Percentiles rank a stretch among this genome's conserved stretches.
phyloP scores from a whole-genome alignment of 1,284 basidiomycete genomes.

The Rhizoctonia solani region DNA sequence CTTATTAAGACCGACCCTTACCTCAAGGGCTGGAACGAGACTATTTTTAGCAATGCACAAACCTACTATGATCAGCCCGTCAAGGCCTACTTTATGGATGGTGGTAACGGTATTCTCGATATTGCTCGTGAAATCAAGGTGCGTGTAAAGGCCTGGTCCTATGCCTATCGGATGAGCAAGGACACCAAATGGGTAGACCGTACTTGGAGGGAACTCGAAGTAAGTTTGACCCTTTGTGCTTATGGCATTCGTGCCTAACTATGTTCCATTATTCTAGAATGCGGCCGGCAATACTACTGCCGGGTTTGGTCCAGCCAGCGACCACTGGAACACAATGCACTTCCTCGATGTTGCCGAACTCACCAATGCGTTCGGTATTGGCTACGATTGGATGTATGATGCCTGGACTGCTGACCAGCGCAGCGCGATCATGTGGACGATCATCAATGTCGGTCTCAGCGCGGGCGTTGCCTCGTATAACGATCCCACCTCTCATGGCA shows the following conservation, averaged over 20 bases:
- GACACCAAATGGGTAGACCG: constrained; percentile 88
- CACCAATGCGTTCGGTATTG: constrained; percentile 84
- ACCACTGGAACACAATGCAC: constrained; percentile 82
- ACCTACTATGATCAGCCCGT: constrained; percentile 63
- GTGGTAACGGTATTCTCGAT: constrained; percentile 91
- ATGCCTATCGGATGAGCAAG: constrained; percentile 88
- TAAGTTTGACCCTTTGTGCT: constrained; percentile 48
- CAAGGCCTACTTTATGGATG: constrained; percentile 77
- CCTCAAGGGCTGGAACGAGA: constrained; percentile 85
- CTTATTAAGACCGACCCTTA: constrained; percentile 87
- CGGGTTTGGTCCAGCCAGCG: constrained; percentile 64
- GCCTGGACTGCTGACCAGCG: constrained; percentile 79
- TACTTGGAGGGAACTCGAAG: constrained; percentile 80
- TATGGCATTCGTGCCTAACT: neutral
- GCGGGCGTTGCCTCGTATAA: constrained; percentile 62
- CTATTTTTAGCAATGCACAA: constrained; percentile 90
- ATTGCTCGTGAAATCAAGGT: constrained; percentile 87
- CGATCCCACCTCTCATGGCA: constrained; percentile 40
- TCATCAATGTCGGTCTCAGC: constrained; percentile 79
- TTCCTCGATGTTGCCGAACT: constrained; percentile 96
- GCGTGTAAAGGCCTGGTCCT: constrained; percentile 90
- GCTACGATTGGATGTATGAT: constrained; percentile 95
- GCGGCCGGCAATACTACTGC: constrained; percentile 66
- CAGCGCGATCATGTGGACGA: constrained; percentile 68
- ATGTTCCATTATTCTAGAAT: constrained; percentile 53